A percentile compares a stretch with the other conserved stretches of the same genome.
Conservation (phyloP, 768 basidiomycete genomes). For the Hericium coralloides region DNA sequence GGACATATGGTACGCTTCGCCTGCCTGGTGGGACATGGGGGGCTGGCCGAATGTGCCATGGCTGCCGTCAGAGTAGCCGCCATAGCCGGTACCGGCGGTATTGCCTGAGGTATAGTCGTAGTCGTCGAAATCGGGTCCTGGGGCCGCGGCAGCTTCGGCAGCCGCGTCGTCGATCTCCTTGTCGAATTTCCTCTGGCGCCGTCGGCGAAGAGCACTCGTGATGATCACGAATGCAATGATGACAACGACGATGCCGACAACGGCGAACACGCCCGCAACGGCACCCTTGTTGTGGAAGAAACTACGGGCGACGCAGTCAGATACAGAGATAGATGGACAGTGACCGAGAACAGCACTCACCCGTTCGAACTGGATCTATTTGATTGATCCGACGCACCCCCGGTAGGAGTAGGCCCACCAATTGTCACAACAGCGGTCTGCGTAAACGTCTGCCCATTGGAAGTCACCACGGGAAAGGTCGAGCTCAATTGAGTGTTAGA, state of each 20-base stretch:
- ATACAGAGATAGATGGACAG: not conserved
- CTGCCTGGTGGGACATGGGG: constrained; percentile 18
- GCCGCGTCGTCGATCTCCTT: constrained; percentile 69
- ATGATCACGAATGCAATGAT: constrained; percentile 44
- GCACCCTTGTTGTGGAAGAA: constrained; percentile 70
- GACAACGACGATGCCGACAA: constrained; percentile 53
- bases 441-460: constrained; percentile 9
- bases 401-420: not conserved
- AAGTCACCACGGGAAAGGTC: constrained; percentile 2
- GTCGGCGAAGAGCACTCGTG: constrained; percentile 49
- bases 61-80: constrained; percentile 38
- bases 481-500: constrained; percentile 1
- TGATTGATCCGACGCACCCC: not conserved
- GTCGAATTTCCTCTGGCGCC: constrained; percentile 57
- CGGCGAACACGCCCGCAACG: constrained; percentile 63
- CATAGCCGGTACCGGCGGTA: constrained; percentile 18
- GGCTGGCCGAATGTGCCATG: constrained; percentile 50
- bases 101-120: constrained; percentile 28
- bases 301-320: constrained; percentile 23
- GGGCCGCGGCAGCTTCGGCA: constrained; percentile 45
- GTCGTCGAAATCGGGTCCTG: constrained; percentile 43
- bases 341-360: not conserved
- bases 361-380: not conserved
- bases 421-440: constrained; percentile 10
- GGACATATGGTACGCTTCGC: constrained; percentile 43